Percentiles rank a stretch among this genome's conserved stretches.
Evolutionary conservation across 345 rosid genomes (phyloP).

Genomic region (Salix brachista): DNA sequence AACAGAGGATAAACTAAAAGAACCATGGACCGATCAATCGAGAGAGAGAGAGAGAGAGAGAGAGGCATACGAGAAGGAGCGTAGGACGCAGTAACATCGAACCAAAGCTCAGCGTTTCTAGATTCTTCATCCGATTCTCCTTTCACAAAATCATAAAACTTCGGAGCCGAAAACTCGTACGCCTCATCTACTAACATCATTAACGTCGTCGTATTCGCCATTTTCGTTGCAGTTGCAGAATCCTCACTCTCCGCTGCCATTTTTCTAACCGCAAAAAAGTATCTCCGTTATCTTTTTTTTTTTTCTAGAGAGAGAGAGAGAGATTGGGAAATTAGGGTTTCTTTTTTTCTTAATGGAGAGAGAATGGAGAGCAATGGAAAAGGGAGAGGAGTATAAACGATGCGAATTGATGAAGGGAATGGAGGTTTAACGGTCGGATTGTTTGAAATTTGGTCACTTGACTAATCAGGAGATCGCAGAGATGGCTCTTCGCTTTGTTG

Average conservation of each 20-base stretch:
- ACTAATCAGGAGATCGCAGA: conserved; percentile 32
- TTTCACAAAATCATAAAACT: conserved; percentile 70
- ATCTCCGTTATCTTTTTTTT: background rate
- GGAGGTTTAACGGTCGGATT: conserved; percentile 57
- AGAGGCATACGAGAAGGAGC: conserved; percentile 86
- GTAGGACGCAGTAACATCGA: conserved; percentile 57
- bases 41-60: background rate
- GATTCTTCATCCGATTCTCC: conserved; percentile 68
- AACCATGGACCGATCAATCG: background rate
- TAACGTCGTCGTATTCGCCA: conserved; percentile 12
- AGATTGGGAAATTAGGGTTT: background rate
- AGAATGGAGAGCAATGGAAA: background rate
- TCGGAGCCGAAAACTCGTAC: conserved; percentile 88
- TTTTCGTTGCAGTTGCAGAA: background rate
- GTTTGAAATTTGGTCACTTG: conserved; percentile 33
- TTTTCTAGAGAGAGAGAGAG: background rate
- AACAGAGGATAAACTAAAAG: background rate
- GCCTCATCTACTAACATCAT: conserved; percentile 43
- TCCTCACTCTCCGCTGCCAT: background rate
- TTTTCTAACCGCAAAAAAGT: background rate
- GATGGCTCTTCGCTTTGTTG: background rate
- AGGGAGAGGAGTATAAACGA: conserved; percentile 25
- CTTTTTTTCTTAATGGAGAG: background rate
- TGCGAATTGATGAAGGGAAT: conserved; percentile 1
- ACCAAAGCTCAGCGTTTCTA: conserved; percentile 84